Base-by-base conservation (phyloP, 78 protist genomes). In the Goniomonas avonlea region DNA sequence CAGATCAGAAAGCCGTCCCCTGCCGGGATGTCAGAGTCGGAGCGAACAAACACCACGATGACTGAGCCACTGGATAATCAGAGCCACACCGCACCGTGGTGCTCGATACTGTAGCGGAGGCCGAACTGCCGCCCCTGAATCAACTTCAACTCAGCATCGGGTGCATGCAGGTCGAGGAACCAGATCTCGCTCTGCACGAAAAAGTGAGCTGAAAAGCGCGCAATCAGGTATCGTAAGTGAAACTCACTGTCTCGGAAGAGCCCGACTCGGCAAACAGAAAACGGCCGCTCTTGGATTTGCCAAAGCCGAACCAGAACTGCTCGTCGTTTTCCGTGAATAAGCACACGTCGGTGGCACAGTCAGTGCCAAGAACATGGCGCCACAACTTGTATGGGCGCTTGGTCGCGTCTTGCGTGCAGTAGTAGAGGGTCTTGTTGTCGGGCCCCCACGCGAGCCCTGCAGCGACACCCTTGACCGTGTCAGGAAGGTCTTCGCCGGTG, bases 251-350 rank as follows among this genome's bases (percentile, higher is more conserved):
- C n/a, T n/a, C n/a, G 39, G 71, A 21, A 23, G 71, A 35, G 71
- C 21, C 11, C 21, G 45, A n/a, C 37, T 37, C 31, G 71, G 37
- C 45, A 43, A 63, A 20, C 5, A 63, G 11, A 9, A 63, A 63
- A 11, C 71, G 39, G 17, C 45, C 71, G 71, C 71, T 63, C 47
- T 43, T 37, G 45, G 71, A 37, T 9, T 63, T 63, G 43, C 37
- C 71, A 43, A 63, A 37, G 71, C 17, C 71, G 71, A 37, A 20
- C 38, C 45, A 35, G 45, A 63, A 63, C 37, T 37, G 71, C 71
- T 63, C 47, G 13, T 63, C 71, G 43, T 63, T 43, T 25, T 63
- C 71, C 1, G 71, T 63, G 47, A 63, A 37, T 23, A 63, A 27
- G 43, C 71, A 63, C 15, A n/a, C 43, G 45, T 63, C 71, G 15